Evolutionary conservation across 2,329 filamentous ascomycete genomes (phyloP).

Genomic region (Aspergillaceae sp.): DNA sequence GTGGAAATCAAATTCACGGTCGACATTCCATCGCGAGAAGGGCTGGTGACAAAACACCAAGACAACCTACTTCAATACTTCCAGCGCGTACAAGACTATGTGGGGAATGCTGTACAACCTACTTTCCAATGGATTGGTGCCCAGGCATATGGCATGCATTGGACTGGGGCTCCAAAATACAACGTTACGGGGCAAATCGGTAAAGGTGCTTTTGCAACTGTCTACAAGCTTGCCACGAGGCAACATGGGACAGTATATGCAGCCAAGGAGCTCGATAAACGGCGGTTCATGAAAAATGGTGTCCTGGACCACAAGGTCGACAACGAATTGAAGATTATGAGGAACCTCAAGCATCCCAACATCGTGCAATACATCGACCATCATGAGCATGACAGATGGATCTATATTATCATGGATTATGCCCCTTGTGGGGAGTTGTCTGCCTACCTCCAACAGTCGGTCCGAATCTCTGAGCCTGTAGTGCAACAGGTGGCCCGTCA

Average conservation of each 20-base stretch:
- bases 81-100: slow-evolving; percentile 24
- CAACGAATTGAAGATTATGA: slow-evolving; percentile 97
- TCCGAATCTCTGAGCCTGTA: slow-evolving; percentile 56
- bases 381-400: slow-evolving; percentile 66
- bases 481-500: slow-evolving; percentile 60
- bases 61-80: slow-evolving; percentile 64
- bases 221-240: slow-evolving; percentile 82
- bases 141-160: slow-evolving; percentile 57
- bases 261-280: slow-evolving; percentile 91
- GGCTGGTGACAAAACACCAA: slow-evolving; percentile 58
- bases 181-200: slow-evolving; percentile 76
- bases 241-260: slow-evolving; percentile 76
- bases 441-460: slow-evolving; percentile 55
- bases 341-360: slow-evolving; percentile 70
- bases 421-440: slow-evolving; percentile 76
- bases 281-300: slow-evolving; percentile 86
- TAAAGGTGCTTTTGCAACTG: slow-evolving; percentile 88
- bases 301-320: slow-evolving; percentile 84
- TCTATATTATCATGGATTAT: slow-evolving; percentile 97
- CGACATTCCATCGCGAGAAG: slow-evolving; percentile 68
- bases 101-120: slow-evolving; percentile 10
- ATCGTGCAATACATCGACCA: slow-evolving; percentile 90
- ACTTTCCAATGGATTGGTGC: slow-evolving; percentile 17
- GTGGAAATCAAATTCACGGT: slow-evolving; percentile 75
- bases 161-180: slow-evolving; percentile 75